Percentiles rank a stretch among this genome's conserved stretches.
phyloP scores from a whole-genome alignment of 2,329 filamentous ascomycete species.

The Alternaria sp. region DNA sequence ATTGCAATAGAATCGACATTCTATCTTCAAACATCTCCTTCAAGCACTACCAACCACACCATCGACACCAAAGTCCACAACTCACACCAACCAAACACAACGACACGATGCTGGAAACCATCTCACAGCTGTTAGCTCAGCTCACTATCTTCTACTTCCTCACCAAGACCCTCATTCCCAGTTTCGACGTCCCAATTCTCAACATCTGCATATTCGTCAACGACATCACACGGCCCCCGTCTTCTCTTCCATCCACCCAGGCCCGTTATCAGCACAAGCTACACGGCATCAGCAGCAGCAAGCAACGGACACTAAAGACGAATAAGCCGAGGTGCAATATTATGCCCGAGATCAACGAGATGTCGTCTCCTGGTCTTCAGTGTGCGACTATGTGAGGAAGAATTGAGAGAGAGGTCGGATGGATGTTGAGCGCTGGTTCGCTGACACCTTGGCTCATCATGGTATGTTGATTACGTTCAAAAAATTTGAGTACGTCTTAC shows the following conservation, averaged over 20 bases:
- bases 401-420: not conserved
- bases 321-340: not conserved
- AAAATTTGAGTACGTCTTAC: not conserved
- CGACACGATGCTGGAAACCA: not conserved
- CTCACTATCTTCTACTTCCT: not conserved
- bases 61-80: not conserved
- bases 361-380: not conserved
- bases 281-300: not conserved
- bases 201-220: not conserved
- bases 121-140: not conserved
- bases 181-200: not conserved
- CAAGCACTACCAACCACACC: not conserved
- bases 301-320: not conserved
- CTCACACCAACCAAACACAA: not conserved
- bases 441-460: not conserved
- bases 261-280: not conserved
- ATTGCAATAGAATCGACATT: not conserved
- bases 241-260: not conserved
- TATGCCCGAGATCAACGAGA: not conserved
- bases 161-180: not conserved
- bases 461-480: too few relatives aligned
- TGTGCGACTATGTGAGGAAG: not conserved
- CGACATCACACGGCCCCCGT: not conserved
- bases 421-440: not conserved
- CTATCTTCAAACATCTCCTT: not conserved